Evolutionary conservation across 768 basidiomycete genomes (phyloP).

Genomic region (Nevesoporus exiguus): DNA sequence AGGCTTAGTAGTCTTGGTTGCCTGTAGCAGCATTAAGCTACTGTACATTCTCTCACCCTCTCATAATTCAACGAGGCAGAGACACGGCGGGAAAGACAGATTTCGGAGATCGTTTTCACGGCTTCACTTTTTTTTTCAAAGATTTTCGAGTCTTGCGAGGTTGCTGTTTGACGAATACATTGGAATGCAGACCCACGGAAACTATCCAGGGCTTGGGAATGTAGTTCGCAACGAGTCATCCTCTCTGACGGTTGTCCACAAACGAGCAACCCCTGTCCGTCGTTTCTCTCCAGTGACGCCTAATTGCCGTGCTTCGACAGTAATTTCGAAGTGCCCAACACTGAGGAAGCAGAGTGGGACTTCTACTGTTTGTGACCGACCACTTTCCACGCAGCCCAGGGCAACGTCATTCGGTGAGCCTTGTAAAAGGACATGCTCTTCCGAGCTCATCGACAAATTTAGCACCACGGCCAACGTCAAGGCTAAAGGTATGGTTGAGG

Average conservation of each 20-base stretch:
- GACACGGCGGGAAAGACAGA: too few relatives aligned
- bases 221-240: slow-evolving; percentile 1
- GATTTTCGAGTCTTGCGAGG: background rate
- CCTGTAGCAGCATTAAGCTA: slow-evolving; percentile 10
- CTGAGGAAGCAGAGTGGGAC: slow-evolving; percentile 71
- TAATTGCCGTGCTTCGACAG: slow-evolving; percentile 34
- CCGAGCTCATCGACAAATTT: slow-evolving; percentile 53
- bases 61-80: too few relatives aligned
- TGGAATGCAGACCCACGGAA: background rate
- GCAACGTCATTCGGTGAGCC: slow-evolving; percentile 60
- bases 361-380: slow-evolving; percentile 49
- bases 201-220: background rate
- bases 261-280: slow-evolving; percentile 22
- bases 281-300: slow-evolving; percentile 10
- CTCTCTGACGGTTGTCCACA: slow-evolving; percentile 17
- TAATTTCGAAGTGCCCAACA: slow-evolving; percentile 56
- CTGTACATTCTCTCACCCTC: slow-evolving; percentile 37
- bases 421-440: slow-evolving; percentile 66
- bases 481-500: slow-evolving; percentile 37
- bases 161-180: background rate
- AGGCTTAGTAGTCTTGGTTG: too few relatives aligned
- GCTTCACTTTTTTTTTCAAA: too few relatives aligned
- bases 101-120: too few relatives aligned
- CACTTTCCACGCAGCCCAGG: slow-evolving; percentile 58
- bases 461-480: slow-evolving; percentile 49